A percentile compares a stretch with the other conserved stretches of the same genome.
These are phyloP conservation scores for Artemisia tridentata DNA, from an alignment of 129 eudicot species.

Conservation along the genomic window DNA sequence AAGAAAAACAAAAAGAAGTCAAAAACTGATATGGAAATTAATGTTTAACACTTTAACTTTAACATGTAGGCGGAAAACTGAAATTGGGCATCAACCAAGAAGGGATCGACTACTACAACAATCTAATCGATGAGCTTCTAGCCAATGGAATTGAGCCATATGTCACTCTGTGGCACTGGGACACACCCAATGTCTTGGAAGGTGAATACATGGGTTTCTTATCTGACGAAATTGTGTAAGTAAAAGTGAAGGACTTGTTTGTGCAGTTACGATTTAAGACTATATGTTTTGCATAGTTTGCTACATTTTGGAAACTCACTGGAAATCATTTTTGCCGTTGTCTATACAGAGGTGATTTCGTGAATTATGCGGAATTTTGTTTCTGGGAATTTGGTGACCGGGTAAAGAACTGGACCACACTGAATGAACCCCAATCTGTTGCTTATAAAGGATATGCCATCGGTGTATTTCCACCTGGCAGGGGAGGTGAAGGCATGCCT, in stretches of 20 bases:
- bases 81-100: conserved; percentile 29
- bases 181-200: conserved; percentile 35
- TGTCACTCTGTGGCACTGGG: conserved; percentile 37
- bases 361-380: conserved; percentile 28
- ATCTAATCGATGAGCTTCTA: conserved; percentile 34
- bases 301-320: not conserved
- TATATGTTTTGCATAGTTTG: not conserved
- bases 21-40: not conserved
- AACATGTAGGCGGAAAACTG: conserved; percentile 30
- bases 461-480: conserved; percentile 29
- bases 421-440: conserved; percentile 30
- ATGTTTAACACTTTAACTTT: not conserved
- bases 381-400: conserved; percentile 39
- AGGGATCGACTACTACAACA: conserved; percentile 39
- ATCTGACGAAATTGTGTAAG: conserved; percentile 29
- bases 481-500: conserved; percentile 17
- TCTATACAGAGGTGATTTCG: conserved; percentile 18
- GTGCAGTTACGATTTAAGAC: not conserved
- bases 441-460: conserved; percentile 19
- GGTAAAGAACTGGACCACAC: conserved; percentile 32
- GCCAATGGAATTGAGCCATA: conserved; percentile 31
- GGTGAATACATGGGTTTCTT: conserved; percentile 35
- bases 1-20: not conserved
- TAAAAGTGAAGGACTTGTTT: conserved; percentile 2
- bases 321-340: not conserved